These are phyloP conservation scores for Pelargonium nanum DNA, from an alignment of 345 rosid genomes.

Conservation along the genomic window DNA sequence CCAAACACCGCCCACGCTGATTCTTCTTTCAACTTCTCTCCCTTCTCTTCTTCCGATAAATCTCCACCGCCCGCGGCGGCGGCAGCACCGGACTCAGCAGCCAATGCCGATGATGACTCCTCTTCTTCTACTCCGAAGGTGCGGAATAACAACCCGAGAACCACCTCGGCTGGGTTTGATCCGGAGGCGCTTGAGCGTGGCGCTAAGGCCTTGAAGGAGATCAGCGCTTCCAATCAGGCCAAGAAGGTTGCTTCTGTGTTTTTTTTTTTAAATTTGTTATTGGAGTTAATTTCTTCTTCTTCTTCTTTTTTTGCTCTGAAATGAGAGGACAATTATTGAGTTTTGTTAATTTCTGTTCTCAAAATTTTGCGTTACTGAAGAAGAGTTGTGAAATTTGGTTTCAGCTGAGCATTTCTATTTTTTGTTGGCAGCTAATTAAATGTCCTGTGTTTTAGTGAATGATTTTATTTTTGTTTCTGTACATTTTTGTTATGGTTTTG, in stretches of 20 bases:
- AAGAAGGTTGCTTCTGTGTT: conserved; percentile 47
- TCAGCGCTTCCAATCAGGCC: conserved; percentile 50
- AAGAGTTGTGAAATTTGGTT: too few species aligned
- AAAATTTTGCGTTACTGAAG: too few species aligned
- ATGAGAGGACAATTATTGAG: too few species aligned
- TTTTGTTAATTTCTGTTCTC: too few species aligned
- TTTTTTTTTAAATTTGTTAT: neutral
- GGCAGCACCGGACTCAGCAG: neutral
- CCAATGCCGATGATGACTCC: conserved; percentile 19
- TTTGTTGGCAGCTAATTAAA: too few species aligned
- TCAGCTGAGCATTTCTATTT: too few species aligned
- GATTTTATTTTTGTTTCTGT: too few species aligned
- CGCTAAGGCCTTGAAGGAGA: conserved; percentile 59
- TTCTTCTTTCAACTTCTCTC: conserved; percentile 47
- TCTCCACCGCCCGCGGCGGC: conserved; percentile 26
- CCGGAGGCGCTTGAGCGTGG: conserved; percentile 91
- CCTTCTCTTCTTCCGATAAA: conserved; percentile 24
- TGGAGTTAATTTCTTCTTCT: neutral
- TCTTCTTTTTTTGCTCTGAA: neutral
- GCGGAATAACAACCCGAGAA: conserved; percentile 70
- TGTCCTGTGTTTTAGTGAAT: too few species aligned
- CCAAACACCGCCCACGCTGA: conserved; percentile 42
- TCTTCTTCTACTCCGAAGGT: conserved; percentile 26
- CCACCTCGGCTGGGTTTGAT: conserved; percentile 77
- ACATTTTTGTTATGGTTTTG: too few species aligned